phyloP scores from a whole-genome alignment of 2,329 filamentous ascomycete species.

The Chrysosporium keratinophilum region DNA sequence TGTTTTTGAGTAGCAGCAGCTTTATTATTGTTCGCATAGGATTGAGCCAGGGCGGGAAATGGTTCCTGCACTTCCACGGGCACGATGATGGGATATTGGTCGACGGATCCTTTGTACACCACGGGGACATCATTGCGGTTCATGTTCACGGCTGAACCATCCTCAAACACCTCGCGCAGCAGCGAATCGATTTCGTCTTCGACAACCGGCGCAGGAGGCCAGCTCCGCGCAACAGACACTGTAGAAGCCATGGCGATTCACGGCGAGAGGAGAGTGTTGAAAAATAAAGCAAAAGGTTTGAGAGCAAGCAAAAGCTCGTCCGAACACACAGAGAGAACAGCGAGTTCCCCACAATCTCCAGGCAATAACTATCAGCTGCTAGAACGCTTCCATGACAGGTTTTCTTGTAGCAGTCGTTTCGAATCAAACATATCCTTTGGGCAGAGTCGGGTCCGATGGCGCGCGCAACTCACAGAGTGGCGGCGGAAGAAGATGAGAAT shows the following conservation, averaged over 20 bases:
- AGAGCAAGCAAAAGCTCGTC: constrained; percentile 6
- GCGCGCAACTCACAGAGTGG: constrained; percentile 14
- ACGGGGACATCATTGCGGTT: constrained; percentile 15
- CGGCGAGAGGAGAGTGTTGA: constrained; percentile 6
- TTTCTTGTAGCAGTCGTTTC: constrained; percentile 13
- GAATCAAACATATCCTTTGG: constrained; percentile 17
- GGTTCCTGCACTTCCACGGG: constrained; percentile 20
- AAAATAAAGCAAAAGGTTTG: neutral
- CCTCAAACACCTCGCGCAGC: constrained; percentile 31
- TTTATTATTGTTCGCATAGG: neutral
- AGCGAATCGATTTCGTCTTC: constrained; percentile 38
- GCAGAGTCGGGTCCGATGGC: constrained; percentile 5
- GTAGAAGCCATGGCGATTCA: constrained; percentile 19
- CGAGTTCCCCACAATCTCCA: neutral
- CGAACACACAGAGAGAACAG: constrained; percentile 7
- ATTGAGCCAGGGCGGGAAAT: neutral
- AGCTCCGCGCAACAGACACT: constrained; percentile 24
- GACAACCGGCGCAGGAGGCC: constrained; percentile 37
- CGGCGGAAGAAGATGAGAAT: neutral
- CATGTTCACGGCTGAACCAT: constrained; percentile 18
- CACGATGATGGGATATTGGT: constrained; percentile 38
- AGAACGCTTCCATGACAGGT: constrained; percentile 14
- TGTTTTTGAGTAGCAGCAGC: neutral
- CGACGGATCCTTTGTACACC: constrained; percentile 31
- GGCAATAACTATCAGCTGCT: constrained; percentile 1